A percentile compares a stretch with the other conserved stretches of the same genome.
Conservation (phyloP, 169 alveolate species). For the Plasmodium vivax region DNA sequence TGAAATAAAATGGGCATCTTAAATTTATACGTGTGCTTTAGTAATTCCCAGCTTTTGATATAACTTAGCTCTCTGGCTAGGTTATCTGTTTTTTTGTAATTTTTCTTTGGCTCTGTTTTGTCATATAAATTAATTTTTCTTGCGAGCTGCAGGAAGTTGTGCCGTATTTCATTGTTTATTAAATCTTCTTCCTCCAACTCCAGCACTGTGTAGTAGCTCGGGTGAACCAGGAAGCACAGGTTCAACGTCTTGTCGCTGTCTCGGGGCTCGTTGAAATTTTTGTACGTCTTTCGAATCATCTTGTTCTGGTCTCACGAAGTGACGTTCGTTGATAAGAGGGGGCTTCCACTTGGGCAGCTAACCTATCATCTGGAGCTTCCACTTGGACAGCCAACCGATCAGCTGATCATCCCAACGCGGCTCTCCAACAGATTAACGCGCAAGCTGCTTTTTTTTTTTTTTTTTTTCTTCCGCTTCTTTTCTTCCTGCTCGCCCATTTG, state of each 20-base stretch:
- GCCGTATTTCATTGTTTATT: conserved; percentile 1
- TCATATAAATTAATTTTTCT: conserved; percentile 41
- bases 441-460: background rate
- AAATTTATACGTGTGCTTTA: conserved; percentile 48
- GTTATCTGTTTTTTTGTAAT: conserved; percentile 20
- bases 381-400: background rate
- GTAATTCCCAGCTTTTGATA: conserved; percentile 28
- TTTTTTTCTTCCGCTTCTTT: background rate
- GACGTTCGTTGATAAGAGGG: background rate
- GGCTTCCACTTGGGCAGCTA: background rate
- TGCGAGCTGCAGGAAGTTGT: background rate
- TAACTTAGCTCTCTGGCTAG: conserved; percentile 27
- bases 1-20: conserved; percentile 49
- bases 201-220: conserved; percentile 25
- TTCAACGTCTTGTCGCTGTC: background rate
- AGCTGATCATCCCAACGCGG: background rate
- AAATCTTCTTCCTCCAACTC: conserved; percentile 44
- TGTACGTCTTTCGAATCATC: conserved; percentile 42
- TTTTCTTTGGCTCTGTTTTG: conserved; percentile 9
- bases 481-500: background rate
- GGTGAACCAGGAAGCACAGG: conserved; percentile 29
- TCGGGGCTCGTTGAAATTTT: conserved; percentile 24
- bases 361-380: background rate
- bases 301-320: background rate
- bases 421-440: background rate